phyloP scores from a whole-genome alignment of 2,329 filamentous ascomycete genomes.

The Diaporthe nobilis region DNA sequence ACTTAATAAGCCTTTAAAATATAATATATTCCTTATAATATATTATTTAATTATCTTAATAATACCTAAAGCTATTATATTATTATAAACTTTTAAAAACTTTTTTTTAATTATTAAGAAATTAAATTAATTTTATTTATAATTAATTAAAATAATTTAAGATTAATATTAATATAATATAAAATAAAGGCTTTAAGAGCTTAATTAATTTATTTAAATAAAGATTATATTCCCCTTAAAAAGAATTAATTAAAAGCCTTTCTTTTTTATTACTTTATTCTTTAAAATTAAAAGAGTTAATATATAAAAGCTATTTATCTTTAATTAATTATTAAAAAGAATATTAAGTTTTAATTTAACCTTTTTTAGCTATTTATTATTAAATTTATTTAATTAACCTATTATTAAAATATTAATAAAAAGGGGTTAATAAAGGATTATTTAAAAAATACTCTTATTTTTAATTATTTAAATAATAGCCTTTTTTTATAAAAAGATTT shows the following conservation, averaged over 20 bases:
- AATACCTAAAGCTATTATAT: not conserved
- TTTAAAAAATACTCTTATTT: too few relatives aligned
- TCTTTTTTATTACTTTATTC: not conserved
- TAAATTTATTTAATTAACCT: not conserved
- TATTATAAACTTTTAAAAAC: too few relatives aligned
- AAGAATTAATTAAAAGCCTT: not conserved
- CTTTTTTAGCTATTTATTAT: not conserved
- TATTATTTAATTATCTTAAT: not conserved
- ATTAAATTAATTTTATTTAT: too few relatives aligned
- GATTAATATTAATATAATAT: too few relatives aligned
- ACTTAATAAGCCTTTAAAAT: not conserved
- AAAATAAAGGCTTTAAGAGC: too few relatives aligned
- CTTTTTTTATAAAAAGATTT: too few relatives aligned
- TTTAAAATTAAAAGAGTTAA: not conserved
- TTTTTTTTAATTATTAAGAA: too few relatives aligned
- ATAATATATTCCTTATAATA: not conserved
- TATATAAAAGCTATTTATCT: not conserved
- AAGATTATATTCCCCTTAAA: not conserved
- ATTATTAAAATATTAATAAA: too few relatives aligned
- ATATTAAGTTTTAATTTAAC: not conserved
- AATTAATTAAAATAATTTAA: too few relatives aligned
- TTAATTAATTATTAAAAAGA: not conserved
- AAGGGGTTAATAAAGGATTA: too few relatives aligned
- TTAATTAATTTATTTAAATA: not conserved
- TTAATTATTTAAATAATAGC: too few relatives aligned